Percentiles rank a stretch among this genome's conserved stretches.
Conservation (phyloP, 257 asterid species). For the Dorcoceras hygrometricum region DNA sequence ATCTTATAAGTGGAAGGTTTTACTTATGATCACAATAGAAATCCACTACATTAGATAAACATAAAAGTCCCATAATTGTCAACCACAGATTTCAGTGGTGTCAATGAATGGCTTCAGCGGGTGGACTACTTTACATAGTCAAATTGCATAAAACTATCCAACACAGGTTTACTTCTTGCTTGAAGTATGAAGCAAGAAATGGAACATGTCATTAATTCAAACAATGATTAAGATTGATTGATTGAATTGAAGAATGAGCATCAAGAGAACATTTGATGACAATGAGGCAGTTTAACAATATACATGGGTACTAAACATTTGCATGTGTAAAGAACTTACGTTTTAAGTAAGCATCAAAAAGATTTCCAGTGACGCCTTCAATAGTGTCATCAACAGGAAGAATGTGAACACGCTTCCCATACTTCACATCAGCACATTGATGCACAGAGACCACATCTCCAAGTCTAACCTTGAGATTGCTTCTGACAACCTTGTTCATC, state of each 20-base stretch:
- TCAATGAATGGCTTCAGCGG: neutral
- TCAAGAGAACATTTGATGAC: neutral
- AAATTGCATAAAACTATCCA: neutral
- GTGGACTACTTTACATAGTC: neutral
- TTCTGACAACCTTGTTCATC: slow-evolving; percentile 78
- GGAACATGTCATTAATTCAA: neutral
- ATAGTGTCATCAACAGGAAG: slow-evolving; percentile 76
- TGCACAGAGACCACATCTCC: slow-evolving; percentile 85
- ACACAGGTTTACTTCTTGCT: neutral
- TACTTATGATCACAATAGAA: too few relatives aligned
- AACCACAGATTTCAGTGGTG: neutral
- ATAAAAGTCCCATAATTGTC: neutral
- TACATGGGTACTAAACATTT: neutral
- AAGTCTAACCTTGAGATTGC: slow-evolving; percentile 79
- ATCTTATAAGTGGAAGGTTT: neutral
- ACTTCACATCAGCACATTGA: slow-evolving; percentile 84
- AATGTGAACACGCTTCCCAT: slow-evolving; percentile 83
- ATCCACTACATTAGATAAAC: neutral
- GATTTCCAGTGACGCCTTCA: slow-evolving; percentile 77
- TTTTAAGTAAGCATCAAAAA: slow-evolving; percentile 69
- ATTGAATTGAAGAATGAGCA: neutral
- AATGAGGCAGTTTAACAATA: neutral
- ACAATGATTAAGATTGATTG: neutral
- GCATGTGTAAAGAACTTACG: slow-evolving; percentile 41
- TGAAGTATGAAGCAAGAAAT: neutral